phyloP scores from a whole-genome alignment of 2,329 filamentous ascomycete species.

The Microdochium paspali region DNA sequence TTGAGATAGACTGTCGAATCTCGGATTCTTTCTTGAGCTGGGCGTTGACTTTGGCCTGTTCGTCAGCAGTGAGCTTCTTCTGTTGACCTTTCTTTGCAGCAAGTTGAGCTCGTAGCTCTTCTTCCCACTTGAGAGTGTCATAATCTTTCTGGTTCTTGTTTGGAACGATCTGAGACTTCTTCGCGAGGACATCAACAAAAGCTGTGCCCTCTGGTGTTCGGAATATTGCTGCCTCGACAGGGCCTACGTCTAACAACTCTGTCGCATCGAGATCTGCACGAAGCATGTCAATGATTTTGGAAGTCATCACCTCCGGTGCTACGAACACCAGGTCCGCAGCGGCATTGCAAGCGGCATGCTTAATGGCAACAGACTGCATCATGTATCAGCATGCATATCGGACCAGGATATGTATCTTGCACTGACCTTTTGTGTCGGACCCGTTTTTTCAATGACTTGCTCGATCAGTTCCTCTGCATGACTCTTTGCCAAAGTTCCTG shows the following conservation, averaged over 20 bases:
- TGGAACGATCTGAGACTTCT: slow-evolving; percentile 61
- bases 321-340: slow-evolving; percentile 91
- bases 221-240: slow-evolving; percentile 87
- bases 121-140: slow-evolving; percentile 94
- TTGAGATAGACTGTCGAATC: slow-evolving; percentile 65
- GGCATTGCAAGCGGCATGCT: slow-evolving; percentile 69
- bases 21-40: slow-evolving; percentile 80
- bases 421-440: slow-evolving; percentile 22
- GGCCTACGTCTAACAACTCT: slow-evolving; percentile 64
- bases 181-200: slow-evolving; percentile 85
- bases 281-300: slow-evolving; percentile 67
- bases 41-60: slow-evolving; percentile 81
- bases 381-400: not conserved
- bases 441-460: slow-evolving; percentile 54
- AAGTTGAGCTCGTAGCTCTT: slow-evolving; percentile 76
- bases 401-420: not conserved
- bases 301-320: slow-evolving; percentile 71
- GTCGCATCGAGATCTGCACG: slow-evolving; percentile 60
- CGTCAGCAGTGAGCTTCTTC: slow-evolving; percentile 84
- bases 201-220: slow-evolving; percentile 79
- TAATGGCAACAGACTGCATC: slow-evolving; percentile 32
- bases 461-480: slow-evolving; percentile 55
- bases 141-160: slow-evolving; percentile 94
- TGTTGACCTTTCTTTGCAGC: slow-evolving; percentile 88
- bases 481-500: slow-evolving; percentile 63